These are phyloP conservation scores for Camelina hispida DNA, from an alignment of 345 rosid genomes.

Conservation along the genomic window DNA sequence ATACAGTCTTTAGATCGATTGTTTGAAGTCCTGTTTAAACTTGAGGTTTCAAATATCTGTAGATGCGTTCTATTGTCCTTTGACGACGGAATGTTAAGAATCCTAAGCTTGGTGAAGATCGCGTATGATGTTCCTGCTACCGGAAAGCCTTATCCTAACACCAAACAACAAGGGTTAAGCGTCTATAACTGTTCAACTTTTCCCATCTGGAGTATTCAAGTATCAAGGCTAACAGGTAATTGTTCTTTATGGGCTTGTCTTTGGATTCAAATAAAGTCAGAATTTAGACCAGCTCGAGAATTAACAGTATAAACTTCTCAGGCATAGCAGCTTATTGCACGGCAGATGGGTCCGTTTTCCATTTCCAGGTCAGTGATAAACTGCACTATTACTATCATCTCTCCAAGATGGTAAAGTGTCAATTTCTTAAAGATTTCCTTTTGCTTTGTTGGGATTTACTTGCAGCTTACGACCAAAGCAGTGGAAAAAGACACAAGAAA, in stretches of 20 bases:
- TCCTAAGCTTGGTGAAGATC: slow-evolving; percentile 74
- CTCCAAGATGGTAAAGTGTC: not conserved
- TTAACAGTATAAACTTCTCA: slow-evolving; percentile 30
- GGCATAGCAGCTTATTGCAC: slow-evolving; percentile 88
- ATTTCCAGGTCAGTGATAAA: slow-evolving; percentile 63
- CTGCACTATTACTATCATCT: slow-evolving; percentile 3
- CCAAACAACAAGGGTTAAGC: slow-evolving; percentile 80
- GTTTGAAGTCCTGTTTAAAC: slow-evolving; percentile 12
- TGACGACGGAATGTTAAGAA: slow-evolving; percentile 81
- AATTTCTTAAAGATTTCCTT: not conserved
- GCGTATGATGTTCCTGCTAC: slow-evolving; percentile 77
- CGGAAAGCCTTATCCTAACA: slow-evolving; percentile 60
- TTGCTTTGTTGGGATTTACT: slow-evolving; percentile 12
- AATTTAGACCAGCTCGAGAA: not conserved
- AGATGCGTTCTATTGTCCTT: slow-evolving; percentile 73
- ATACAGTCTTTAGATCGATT: slow-evolving; percentile 21
- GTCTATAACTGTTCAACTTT: slow-evolving; percentile 64
- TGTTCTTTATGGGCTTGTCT: not conserved
- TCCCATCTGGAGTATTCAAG: slow-evolving; percentile 84
- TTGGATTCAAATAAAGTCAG: not conserved
- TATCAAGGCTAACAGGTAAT: slow-evolving; percentile 73
- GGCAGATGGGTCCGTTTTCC: slow-evolving; percentile 72
- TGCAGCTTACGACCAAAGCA: slow-evolving; percentile 71
- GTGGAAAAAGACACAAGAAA: slow-evolving; percentile 78
- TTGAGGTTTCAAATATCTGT: slow-evolving; percentile 39